These are phyloP conservation scores for Hyphochytrium catenoides DNA, from an alignment of 352 stramenopile species.

Conservation along the genomic window DNA sequence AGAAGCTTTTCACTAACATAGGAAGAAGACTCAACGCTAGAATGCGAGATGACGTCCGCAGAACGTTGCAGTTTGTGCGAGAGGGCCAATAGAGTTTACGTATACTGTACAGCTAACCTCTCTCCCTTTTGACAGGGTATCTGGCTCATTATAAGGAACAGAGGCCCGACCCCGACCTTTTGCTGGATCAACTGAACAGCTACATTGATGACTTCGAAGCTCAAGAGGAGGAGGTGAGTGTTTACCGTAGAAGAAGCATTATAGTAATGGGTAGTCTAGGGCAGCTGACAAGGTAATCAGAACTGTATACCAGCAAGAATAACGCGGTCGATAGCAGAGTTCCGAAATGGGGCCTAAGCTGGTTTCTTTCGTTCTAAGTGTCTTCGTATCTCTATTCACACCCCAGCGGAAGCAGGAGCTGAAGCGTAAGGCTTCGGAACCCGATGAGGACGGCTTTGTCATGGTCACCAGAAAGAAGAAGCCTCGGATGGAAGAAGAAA, in stretches of 20 bases:
- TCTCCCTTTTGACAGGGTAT: no score
- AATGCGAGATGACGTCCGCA: no score
- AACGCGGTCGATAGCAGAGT: no score
- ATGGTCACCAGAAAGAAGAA: conserved; percentile 28
- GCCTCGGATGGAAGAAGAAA: conserved; percentile 18
- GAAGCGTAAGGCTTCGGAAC: conserved; percentile 40
- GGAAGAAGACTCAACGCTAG: no score
- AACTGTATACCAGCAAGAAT: not conserved
- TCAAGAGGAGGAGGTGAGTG: conserved; percentile 24
- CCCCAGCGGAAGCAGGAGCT: conserved; percentile 27
- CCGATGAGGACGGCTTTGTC: conserved; percentile 54
- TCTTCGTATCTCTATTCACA: not conserved
- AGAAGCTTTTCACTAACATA: no score
- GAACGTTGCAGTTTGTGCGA: no score
- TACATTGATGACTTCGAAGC: conserved; percentile 51
- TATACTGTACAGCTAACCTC: no score
- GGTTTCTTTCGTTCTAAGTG: not conserved
- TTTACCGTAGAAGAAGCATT: no score
- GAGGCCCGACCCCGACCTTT: conserved; percentile 24
- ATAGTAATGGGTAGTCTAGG: not conserved
- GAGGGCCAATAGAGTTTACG: no score
- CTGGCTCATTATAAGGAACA: conserved; percentile 32
- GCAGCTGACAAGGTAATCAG: not conserved
- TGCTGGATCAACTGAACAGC: conserved; percentile 35
- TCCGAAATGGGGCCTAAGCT: no score